Percentiles rank a stretch among this genome's conserved stretches.
phyloP scores from a whole-genome alignment of 139 green algal species.

The Desmodesmus armatus region DNA sequence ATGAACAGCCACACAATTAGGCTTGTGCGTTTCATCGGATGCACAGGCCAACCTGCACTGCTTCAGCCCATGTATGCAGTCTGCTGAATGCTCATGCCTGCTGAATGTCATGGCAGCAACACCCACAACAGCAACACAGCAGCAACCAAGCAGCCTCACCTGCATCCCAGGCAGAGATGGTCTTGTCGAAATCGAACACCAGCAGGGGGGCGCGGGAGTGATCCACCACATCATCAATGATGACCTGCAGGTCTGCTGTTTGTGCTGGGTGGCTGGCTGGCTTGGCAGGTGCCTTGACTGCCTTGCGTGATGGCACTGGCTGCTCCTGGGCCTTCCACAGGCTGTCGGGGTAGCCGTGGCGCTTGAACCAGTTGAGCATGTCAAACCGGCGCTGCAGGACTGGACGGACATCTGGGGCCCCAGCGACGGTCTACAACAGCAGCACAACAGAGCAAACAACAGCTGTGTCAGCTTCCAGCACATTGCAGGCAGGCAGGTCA shows the following conservation, averaged over 20 bases:
- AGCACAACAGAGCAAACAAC: too few species aligned
- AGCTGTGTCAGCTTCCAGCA: too few species aligned
- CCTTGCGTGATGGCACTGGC: background rate
- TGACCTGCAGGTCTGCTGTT: background rate
- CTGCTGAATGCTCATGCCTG: background rate
- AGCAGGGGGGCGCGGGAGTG: conserved; percentile 54
- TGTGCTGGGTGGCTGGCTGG: background rate
- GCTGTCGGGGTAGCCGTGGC: conserved; percentile 55
- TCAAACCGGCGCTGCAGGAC: conserved; percentile 80
- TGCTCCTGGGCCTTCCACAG: conserved; percentile 23
- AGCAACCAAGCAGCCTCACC: conserved; percentile 3
- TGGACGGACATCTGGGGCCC: conserved; percentile 65
- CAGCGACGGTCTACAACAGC: conserved; percentile 23
- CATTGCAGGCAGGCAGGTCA: too few species aligned
- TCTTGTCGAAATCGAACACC: conserved; percentile 87
- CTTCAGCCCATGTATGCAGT: background rate
- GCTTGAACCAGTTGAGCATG: conserved; percentile 80
- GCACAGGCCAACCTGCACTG: background rate
- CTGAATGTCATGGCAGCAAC: too few species aligned
- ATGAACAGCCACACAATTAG: too few species aligned
- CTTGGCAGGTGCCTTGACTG: conserved; percentile 20
- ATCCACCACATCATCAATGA: background rate
- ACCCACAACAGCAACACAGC: background rate
- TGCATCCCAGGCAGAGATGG: conserved; percentile 77
- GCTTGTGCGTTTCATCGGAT: too few species aligned